Base-by-base conservation (phyloP, 306 rosid genomes). In the Luffa acutangula region DNA sequence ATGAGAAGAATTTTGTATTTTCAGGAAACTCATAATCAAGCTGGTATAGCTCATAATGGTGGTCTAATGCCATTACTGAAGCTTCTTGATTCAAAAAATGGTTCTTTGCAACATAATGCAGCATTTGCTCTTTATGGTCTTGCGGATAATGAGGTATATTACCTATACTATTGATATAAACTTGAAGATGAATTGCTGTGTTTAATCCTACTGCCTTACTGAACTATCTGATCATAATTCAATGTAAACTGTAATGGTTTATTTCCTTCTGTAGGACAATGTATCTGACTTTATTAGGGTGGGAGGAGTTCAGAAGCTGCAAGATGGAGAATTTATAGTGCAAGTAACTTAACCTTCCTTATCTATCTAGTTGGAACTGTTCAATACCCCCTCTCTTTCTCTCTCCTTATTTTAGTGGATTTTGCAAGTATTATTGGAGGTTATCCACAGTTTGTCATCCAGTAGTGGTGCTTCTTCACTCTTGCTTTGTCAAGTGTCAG, bases 101-200 rank as follows among this genome's bases (percentile, higher is more conserved):
- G 99, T 78, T 93, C 99, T 52, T 83, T 96, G 87, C 99, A 96
- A 83, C 99, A 96, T 85, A 96, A 96, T 90, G 97, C 98, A 37
- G 99, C 99, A 75, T 96, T 96, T 86, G 93, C 99, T 67, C 96
- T 96, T 79, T 96, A 96, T 82, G 99, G 99, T 65, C 97, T 96
- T 81, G 97, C 99, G 41, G 99, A 96, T 81, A 96, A 96, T 58
- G 99, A 96, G 96, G 98, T 95, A 78, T 78, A 83, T 2, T 80
- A 43, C 71, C 56, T 75, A 43, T 74, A 37, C 71, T 62, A 36
- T 80, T 70, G 14, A 48, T 78, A 49, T 79, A 64, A 79, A 64
- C 37, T 78, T 71, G 46, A 80, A 57, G 67, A 72, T 14, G 70
- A 39, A 46, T 73, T 76, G 31, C 10, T 37, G 43, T 15, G 7